These are phyloP conservation scores for Penicillium pulvis DNA, from an alignment of 495 filamentous ascomycete species.

Conservation along the genomic window DNA sequence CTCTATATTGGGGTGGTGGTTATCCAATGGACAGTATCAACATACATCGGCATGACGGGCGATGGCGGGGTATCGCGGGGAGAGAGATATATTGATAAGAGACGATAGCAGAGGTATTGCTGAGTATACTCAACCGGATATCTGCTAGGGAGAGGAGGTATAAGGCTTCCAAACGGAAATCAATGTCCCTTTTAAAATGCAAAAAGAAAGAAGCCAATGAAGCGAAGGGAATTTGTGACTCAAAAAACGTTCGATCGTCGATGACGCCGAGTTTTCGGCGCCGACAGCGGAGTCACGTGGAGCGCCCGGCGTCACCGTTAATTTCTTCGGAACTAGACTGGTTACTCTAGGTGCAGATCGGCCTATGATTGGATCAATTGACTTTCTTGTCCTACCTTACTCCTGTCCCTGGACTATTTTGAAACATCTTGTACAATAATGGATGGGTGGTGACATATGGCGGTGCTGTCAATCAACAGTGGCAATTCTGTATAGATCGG, in stretches of 20 bases:
- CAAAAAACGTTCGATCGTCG: conserved; percentile 21
- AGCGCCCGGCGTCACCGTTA: neutral
- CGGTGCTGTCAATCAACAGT: neutral
- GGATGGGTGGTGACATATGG: neutral
- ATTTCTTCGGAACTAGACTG: neutral
- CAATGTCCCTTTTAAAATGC: conserved; percentile 15
- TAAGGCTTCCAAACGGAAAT: neutral
- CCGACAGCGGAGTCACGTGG: conserved; percentile 39
- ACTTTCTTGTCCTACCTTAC: neutral
- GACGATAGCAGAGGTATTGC: conserved; percentile 2
- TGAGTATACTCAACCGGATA: conserved; percentile 1
- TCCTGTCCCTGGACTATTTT: neutral
- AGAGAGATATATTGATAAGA: conserved; percentile 19
- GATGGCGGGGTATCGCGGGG: conserved; percentile 37
- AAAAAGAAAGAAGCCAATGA: conserved; percentile 23
- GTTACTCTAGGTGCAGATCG: neutral
- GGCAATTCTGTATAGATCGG: conserved; percentile 1
- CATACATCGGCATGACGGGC: conserved; percentile 44
- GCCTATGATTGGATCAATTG: neutral
- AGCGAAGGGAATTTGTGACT: conserved; percentile 29
- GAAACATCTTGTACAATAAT: neutral
- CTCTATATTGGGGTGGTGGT: neutral
- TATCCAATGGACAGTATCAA: conserved; percentile 9
- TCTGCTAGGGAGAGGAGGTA: neutral
- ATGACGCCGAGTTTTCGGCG: conserved; percentile 34